Base-by-base conservation (phyloP, 768 basidiomycete genomes). In the Serendipita indica region DNA sequence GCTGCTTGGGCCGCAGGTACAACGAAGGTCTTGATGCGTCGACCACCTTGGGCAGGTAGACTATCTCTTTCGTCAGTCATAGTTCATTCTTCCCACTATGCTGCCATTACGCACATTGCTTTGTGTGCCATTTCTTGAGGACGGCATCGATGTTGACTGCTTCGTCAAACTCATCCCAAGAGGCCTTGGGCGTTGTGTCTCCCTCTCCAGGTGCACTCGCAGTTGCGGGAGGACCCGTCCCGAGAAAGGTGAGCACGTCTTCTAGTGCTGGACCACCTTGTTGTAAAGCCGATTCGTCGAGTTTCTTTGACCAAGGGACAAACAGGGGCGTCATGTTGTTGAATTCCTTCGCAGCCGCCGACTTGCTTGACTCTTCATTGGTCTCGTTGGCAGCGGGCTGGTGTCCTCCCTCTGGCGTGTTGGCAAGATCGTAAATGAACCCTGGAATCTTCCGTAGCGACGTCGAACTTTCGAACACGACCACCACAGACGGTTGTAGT, bases 111-210 rank as follows among this genome's bases (percentile, higher is more conserved):
- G 18, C 41, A 43, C 41, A n/a, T n/a, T 25, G 6, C 18, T 43
- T n/a, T 43, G 41, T 20, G 20, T 7, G 20, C 22, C 20, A 54
- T 32, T 20, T 20, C 30, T 54, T 54, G 22, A 54, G 22, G 22
- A 54, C 49, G 20, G 49, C 49, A 28, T 54, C 49, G n/a, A 54
- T 54, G 30, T 30, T 54, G 49, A 54, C 49, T 16, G 49, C 22
- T n/a, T 54, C 49, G 49, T 54, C 49, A 27, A 27, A 32, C 22
- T 54, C 49, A 4, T 27, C 22, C 49, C 49, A 54, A 32, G 49
- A 54, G 30, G 49, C 49, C 30, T 54, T 16, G 20, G 6, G 41
- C n/a, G 41, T 7, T n/a, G 27, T n/a, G n/a, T n/a, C 41, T n/a
- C 18, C 35, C 35, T 37, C 18, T 10, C 18, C 18, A 37, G 35